phyloP scores from a whole-genome alignment of 139 green algal genomes.

The Coelastrella sp. region DNA sequence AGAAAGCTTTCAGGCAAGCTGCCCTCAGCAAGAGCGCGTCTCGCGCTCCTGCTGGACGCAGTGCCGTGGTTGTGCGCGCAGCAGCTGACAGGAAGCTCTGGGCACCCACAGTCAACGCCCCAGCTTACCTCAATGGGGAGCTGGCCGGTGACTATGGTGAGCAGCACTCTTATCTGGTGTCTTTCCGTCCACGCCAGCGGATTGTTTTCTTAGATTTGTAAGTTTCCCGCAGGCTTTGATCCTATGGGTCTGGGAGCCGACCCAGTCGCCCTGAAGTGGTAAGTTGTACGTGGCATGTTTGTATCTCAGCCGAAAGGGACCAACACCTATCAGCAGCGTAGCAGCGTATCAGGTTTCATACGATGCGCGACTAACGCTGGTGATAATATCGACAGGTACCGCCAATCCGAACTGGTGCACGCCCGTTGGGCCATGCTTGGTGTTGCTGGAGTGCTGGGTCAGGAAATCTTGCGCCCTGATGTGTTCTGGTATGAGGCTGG shows the following conservation, averaged over 20 bases:
- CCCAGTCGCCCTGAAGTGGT: slow-evolving; percentile 82
- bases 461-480: slow-evolving; percentile 73
- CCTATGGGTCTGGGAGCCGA: slow-evolving; percentile 80
- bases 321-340: too few relatives aligned
- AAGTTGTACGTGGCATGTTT: slow-evolving; percentile 25
- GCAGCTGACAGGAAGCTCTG: slow-evolving; percentile 52
- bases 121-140: slow-evolving; percentile 70
- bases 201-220: too few relatives aligned
- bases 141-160: slow-evolving; percentile 66
- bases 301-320: too few relatives aligned
- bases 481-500: slow-evolving; percentile 81
- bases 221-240: slow-evolving; percentile 68
- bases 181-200: too few relatives aligned
- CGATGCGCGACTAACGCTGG: too few relatives aligned
- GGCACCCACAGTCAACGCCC: slow-evolving; percentile 63
- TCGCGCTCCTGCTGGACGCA: slow-evolving; percentile 24
- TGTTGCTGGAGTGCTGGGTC: slow-evolving; percentile 78
- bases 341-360: too few relatives aligned
- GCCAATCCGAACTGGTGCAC: slow-evolving; percentile 90
- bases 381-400: slow-evolving; percentile 68
- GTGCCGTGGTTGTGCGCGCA: slow-evolving; percentile 44
- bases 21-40: slow-evolving; percentile 9
- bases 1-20: slow-evolving; percentile 34
- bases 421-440: slow-evolving; percentile 82
- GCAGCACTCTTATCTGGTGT: background rate